Evolutionary conservation across 345 rosid species (phyloP).

Genomic region (Mangifera indica): DNA sequence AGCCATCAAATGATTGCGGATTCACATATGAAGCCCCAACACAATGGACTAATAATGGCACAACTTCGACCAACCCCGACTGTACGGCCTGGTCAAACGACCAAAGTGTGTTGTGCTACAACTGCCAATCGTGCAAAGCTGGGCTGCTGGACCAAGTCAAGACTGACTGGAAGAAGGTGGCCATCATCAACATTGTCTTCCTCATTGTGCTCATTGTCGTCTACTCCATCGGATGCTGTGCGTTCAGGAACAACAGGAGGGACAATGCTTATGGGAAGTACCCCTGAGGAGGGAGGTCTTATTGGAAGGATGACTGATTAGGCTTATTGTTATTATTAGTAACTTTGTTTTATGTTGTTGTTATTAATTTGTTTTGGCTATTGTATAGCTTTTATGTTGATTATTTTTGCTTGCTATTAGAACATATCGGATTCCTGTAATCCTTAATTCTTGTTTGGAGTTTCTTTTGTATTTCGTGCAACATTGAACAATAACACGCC

Average conservation of each 20-base stretch:
- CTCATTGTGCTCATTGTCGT: slow-evolving; percentile 63
- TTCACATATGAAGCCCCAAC: slow-evolving; percentile 51
- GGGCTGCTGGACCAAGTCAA: slow-evolving; percentile 29
- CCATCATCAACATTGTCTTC: slow-evolving; percentile 61
- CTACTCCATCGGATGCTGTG: slow-evolving; percentile 80
- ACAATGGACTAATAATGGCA: slow-evolving; percentile 42
- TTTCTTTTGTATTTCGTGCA: too few species aligned
- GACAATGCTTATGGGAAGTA: slow-evolving; percentile 38
- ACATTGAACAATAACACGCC: too few species aligned
- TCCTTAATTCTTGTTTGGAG: too few species aligned
- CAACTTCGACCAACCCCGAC: slow-evolving; percentile 40
- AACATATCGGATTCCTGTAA: neutral
- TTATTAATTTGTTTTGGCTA: neutral
- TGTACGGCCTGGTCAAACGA: slow-evolving; percentile 34
- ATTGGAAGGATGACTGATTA: neutral
- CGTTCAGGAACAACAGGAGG: slow-evolving; percentile 72
- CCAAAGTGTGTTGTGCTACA: slow-evolving; percentile 19
- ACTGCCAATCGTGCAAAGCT: slow-evolving; percentile 36
- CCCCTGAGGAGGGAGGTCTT: slow-evolving; percentile 21
- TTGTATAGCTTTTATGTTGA: slow-evolving; percentile 5
- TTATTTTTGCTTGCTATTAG: slow-evolving; percentile 10
- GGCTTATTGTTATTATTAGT: neutral
- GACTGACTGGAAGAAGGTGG: slow-evolving; percentile 74
- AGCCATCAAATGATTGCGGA: slow-evolving; percentile 67
- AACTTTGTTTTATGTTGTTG: neutral